Base-by-base conservation (phyloP, 371 early-diverging fungal species). In the Modicella reniformis region DNA sequence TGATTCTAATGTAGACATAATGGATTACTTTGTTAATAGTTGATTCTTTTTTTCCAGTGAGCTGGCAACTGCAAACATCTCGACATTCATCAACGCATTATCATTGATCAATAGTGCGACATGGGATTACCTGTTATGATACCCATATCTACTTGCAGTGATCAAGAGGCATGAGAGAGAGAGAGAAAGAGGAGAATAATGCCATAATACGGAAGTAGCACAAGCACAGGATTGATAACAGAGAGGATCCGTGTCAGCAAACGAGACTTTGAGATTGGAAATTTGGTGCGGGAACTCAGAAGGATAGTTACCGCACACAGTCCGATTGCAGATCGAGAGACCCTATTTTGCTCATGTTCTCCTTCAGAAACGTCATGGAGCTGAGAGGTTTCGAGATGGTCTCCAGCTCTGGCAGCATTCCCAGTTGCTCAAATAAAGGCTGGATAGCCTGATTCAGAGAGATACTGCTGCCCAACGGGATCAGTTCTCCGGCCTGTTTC, bases 311-410 rank as follows among this genome's bases (percentile, higher is more conserved):
- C 75, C 75, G 60, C 58, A 65, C 29, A 13, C 70, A 65, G 26
- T 75, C 70, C 26, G 75, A 75, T 41, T 57, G 51, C 7, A 75
- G 66, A 61, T 75, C 75, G 23, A 75, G 48, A 12, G 75, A 60
- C 0, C 75, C 75, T 58, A 75, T 75, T 49, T 75, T 75, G 40
- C 28, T 55, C 75, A 75, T 75, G 28, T 49, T 69, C 37, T 75
- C 75, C 37, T 75, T 75, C 28, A 75, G 49, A 49, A 75, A 75
- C 0, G 75, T 75, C 70, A 75, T 65, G n/a, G 70, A 60, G 37
- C 64, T 34, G 61, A 76, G 67, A 8, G 76, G 76, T 41, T 76
- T 71, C 6, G 76, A 76, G 23, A 76, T 76, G 13, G 67, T 60
- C 34, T 70, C 72, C 0, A 76, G 37, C 23, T 76, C 76, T 21